Conservation (phyloP, 768 basidiomycete genomes). For the Agrocybe praecox region DNA sequence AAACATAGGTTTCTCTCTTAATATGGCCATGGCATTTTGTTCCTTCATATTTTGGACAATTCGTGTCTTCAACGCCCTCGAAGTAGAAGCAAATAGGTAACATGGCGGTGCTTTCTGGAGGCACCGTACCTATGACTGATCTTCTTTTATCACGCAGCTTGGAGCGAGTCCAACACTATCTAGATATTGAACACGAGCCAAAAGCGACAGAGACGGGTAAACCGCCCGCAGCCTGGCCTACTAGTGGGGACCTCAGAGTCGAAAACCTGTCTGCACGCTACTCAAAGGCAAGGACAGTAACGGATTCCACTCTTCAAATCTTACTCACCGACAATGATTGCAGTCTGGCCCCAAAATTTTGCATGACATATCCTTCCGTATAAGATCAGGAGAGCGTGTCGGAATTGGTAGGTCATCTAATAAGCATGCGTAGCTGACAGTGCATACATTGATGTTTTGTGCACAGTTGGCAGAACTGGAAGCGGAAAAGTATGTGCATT, state of each 20-base stretch:
- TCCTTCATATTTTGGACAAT: constrained; percentile 53
- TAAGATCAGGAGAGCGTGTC: constrained; percentile 60
- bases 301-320: too few species aligned
- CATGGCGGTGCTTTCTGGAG: background rate
- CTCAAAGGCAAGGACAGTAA: constrained; percentile 32
- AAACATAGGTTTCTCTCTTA: constrained; percentile 56
- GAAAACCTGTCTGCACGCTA: constrained; percentile 57
- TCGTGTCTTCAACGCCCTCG: constrained; percentile 41
- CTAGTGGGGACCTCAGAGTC: constrained; percentile 51
- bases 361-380: constrained; percentile 50
- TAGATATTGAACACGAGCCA: constrained; percentile 61
- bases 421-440: too few species aligned
- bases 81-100: constrained; percentile 37
- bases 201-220: constrained; percentile 32
- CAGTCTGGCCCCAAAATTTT: constrained; percentile 53
- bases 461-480: constrained; percentile 45
- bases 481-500: constrained; percentile 39
- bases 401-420: constrained; percentile 44
- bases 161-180: constrained; percentile 74
- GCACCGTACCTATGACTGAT: background rate
- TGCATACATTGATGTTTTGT: constrained; percentile 45
- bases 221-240: constrained; percentile 64
- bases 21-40: constrained; percentile 61
- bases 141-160: constrained; percentile 25
- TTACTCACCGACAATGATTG: constrained; percentile 29